Percentiles rank a stretch among this genome's conserved stretches.
Conservation (phyloP, 192 early-diverging fungal species). For the Backusella luteola region DNA sequence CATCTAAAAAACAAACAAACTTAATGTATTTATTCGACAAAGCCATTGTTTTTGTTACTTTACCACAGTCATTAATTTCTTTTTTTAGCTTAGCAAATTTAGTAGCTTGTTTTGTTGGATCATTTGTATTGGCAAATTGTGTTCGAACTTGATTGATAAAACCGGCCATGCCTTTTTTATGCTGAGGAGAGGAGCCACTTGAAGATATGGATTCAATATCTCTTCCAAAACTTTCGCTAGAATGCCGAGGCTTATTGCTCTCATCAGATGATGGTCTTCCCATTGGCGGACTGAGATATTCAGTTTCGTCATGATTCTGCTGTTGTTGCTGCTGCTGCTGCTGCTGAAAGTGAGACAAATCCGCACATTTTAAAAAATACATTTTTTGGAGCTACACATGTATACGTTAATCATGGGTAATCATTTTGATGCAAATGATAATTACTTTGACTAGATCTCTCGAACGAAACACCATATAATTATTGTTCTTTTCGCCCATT, state of each 20-base stretch:
- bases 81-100: conserved; percentile 30
- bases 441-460: conserved; percentile 15
- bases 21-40: neutral
- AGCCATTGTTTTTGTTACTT: neutral
- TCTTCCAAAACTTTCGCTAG: conserved; percentile 12
- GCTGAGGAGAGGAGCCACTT: neutral
- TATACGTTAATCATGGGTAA: neutral
- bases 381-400: conserved; percentile 14
- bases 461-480: neutral
- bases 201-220: conserved; percentile 10
- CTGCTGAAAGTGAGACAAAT: neutral
- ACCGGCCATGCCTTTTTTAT: conserved; percentile 23
- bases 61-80: conserved; percentile 31
- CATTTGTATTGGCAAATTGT: conserved; percentile 12
- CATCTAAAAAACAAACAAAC: conserved; percentile 4
- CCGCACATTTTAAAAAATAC: conserved; percentile 16
- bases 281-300: neutral
- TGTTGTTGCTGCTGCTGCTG: conserved; percentile 6
- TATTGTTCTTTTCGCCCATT: conserved; percentile 9
- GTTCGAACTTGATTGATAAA: conserved; percentile 26
- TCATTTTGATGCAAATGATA: neutral
- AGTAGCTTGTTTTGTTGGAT: conserved; percentile 26
- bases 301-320: neutral
- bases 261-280: conserved; percentile 12
- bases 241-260: neutral